Evolutionary conservation across 106 monocot species (phyloP), one percentile per base, ranked within the genome.

Genomic region (Acanthochlamys bracteata): DNA sequence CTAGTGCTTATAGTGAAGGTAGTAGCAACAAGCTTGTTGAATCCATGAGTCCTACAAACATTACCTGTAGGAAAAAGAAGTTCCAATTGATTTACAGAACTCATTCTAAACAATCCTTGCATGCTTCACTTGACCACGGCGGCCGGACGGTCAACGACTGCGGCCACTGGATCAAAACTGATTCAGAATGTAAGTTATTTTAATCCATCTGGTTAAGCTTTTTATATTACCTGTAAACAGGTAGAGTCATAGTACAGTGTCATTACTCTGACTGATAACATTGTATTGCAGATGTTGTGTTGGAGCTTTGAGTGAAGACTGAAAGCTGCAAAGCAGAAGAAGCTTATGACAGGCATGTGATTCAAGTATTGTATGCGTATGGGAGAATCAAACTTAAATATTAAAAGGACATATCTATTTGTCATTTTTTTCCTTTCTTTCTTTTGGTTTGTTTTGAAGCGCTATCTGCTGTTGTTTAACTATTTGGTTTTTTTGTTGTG

Each of bases 101-200:
- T 24, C 66, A 73, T 71, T 59, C 71, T 0, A 41, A 47, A 4
- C 49, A 39, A 33, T 61, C 75, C 33, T 33, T 33, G 21, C 24
- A 75, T 43, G 3, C 43, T 41, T 54, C 59, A 7, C 20, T 66
- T 20, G 55, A 55, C 20, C 25, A 61, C 6, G 55, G 47, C 17
- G 77, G 80, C 25, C 81, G 77, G 9, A 74, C 42, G 6, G 61
- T 63, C 39, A 79, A 64, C 20, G 25, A 74, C 33, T 33, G 33
- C 3, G 86, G 72, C 54, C 72, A 84, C 20, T 92, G 87, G 86
- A 92, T 92, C 81, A 92, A 79, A 65, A 87, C 87, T 1, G 92
- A 92, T 60, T 76, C 84, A 25, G 87, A 92, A 41, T 92, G 92
- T 92, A 69, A 84, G 90, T 83, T 26, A 12, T 19, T 51, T 51